phyloP scores from a whole-genome alignment of 2,329 filamentous ascomycete species.

The Ceratocystis cubensis region DNA sequence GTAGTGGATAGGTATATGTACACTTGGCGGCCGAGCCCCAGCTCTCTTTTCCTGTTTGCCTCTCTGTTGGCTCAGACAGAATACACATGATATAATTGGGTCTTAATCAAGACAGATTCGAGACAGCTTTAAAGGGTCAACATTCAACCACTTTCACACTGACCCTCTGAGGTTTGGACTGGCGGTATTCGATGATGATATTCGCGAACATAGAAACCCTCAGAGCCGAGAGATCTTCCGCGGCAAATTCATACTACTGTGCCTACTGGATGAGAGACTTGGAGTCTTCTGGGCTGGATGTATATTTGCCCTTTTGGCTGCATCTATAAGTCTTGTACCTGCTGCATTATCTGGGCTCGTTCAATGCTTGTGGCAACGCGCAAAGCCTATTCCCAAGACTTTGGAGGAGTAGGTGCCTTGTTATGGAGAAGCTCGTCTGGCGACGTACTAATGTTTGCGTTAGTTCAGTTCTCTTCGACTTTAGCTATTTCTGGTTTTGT shows the following conservation, averaged over 20 bases:
- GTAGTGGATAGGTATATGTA: neutral
- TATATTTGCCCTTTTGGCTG: constrained; percentile 36
- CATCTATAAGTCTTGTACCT: constrained; percentile 38
- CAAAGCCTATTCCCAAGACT: constrained; percentile 10
- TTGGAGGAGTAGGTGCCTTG: neutral
- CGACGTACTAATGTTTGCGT: too few relatives aligned
- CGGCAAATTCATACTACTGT: constrained; percentile 20
- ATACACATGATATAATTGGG: neutral
- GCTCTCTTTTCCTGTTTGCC: neutral
- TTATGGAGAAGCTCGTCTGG: too few relatives aligned
- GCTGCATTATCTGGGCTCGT: constrained; percentile 42
- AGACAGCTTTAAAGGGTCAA: neutral
- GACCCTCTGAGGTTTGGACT: neutral
- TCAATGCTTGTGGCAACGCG: constrained; percentile 27
- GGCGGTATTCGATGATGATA: constrained; percentile 14
- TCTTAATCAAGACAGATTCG: too few relatives aligned
- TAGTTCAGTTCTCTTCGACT: too few relatives aligned
- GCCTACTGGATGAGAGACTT: constrained; percentile 33
- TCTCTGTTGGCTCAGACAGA: neutral
- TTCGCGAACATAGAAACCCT: constrained; percentile 21
- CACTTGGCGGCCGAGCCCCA: neutral
- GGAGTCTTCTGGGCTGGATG: constrained; percentile 38
- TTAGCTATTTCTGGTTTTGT: too few relatives aligned
- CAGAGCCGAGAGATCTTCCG: constrained; percentile 20
- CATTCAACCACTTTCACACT: neutral